These are phyloP conservation scores for Phialophora verrucosa DNA, from an alignment of 2,329 filamentous ascomycete genomes.

Conservation along the genomic window DNA sequence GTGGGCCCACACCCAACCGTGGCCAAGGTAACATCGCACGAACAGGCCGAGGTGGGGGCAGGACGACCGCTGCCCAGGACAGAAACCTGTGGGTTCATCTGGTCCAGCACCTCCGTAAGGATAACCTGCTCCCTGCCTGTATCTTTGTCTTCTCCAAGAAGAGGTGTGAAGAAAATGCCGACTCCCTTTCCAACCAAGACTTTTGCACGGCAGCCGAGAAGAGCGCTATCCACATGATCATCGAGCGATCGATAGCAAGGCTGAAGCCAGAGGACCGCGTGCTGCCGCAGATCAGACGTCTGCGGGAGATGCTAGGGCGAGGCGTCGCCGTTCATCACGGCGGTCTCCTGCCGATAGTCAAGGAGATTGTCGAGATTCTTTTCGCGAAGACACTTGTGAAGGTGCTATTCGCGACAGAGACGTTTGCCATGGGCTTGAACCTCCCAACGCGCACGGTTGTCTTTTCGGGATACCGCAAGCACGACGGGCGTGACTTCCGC, in stretches of 20 bases:
- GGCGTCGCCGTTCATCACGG: conserved; percentile 97
- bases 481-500: conserved; percentile 89
- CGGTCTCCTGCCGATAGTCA: conserved; percentile 91
- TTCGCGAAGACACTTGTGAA: conserved; percentile 96
- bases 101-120: conserved; percentile 86
- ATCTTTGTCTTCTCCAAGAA: conserved; percentile 99
- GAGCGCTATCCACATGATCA: conserved; percentile 95
- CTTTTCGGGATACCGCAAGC: conserved; percentile 95
- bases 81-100: conserved; percentile 96
- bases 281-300: conserved; percentile 87
- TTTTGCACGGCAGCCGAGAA: conserved; percentile 93
- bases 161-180: conserved; percentile 94
- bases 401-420: conserved; percentile 95
- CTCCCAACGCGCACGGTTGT: conserved; percentile 94
- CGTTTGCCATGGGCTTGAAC: conserved; percentile 98
- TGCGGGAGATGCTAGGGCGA: conserved; percentile 81
- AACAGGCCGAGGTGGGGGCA: conserved; percentile 80
- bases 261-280: conserved; percentile 87
- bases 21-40: conserved; percentile 86
- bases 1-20: conserved; percentile 60
- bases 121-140: conserved; percentile 85
- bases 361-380: conserved; percentile 95
- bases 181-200: conserved; percentile 92
- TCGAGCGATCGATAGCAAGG: conserved; percentile 90
- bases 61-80: conserved; percentile 89